phyloP scores from a whole-genome alignment of 306 rosid species.

The Carpinus viminea region DNA sequence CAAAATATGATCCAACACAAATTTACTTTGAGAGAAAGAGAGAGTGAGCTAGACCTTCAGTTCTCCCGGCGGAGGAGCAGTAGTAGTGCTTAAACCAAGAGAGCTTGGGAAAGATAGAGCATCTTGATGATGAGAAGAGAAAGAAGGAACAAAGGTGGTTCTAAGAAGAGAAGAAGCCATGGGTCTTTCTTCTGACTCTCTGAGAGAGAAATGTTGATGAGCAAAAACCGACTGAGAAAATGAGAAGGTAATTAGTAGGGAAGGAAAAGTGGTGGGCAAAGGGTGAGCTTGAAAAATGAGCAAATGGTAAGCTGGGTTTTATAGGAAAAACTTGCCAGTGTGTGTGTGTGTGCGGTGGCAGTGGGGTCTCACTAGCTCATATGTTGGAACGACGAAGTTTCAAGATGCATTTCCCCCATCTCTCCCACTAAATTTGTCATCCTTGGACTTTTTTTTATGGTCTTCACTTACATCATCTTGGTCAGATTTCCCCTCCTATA shows the following conservation, averaged over 20 bases:
- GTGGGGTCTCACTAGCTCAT: background rate
- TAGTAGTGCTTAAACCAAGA: constrained; percentile 5
- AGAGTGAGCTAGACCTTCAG: constrained; percentile 27
- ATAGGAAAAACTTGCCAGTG: background rate
- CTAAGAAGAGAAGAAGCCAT: constrained; percentile 45
- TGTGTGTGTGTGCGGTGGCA: background rate
- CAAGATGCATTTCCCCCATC: background rate
- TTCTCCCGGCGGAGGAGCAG: background rate
- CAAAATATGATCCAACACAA: no score
- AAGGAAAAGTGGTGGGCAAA: background rate
- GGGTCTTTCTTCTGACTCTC: no score
- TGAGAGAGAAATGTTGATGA: background rate
- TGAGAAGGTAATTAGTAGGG: no score
- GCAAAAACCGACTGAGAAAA: background rate
- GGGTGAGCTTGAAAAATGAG: background rate
- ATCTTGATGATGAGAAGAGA: constrained; percentile 24
- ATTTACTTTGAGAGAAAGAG: background rate
- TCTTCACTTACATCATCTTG: no score
- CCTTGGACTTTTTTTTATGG: no score
- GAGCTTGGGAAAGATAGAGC: constrained; percentile 11
- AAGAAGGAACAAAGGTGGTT: constrained; percentile 32
- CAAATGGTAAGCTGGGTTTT: background rate
- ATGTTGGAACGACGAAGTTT: background rate
- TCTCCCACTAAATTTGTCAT: no score
- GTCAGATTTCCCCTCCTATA: no score